These are phyloP conservation scores for Tubosaeta sp. DNA, from an alignment of 768 basidiomycete genomes.

Conservation along the genomic window DNA sequence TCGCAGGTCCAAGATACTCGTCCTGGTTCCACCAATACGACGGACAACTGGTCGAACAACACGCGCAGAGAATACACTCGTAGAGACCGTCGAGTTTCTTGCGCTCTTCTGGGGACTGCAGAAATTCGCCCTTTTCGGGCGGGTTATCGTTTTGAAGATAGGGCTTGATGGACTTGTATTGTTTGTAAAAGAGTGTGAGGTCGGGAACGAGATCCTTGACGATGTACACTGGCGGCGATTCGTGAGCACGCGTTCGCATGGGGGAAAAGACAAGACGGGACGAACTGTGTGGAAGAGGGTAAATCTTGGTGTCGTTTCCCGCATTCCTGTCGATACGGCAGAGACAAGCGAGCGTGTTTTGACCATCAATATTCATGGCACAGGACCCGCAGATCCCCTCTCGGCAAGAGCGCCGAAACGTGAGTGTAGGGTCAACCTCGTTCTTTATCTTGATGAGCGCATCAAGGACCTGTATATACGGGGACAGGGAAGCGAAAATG, in stretches of 20 bases:
- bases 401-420: slow-evolving; percentile 89
- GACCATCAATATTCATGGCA: slow-evolving; percentile 98
- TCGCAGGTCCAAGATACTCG: slow-evolving; percentile 95
- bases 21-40: slow-evolving; percentile 99
- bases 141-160: slow-evolving; percentile 93
- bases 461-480: slow-evolving; percentile 59
- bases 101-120: slow-evolving; percentile 89
- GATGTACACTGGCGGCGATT: slow-evolving; percentile 74
- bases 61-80: slow-evolving; percentile 95
- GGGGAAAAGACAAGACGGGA: slow-evolving; percentile 9
- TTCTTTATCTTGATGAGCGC: slow-evolving; percentile 99
- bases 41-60: slow-evolving; percentile 97
- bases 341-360: slow-evolving; percentile 96
- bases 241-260: background rate
- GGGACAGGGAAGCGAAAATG: background rate
- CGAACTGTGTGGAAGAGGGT: slow-evolving; percentile 96
- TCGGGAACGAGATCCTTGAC: slow-evolving; percentile 98
- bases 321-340: slow-evolving; percentile 85
- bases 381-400: slow-evolving; percentile 98
- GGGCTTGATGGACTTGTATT: slow-evolving; percentile 99
- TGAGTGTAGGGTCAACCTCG: slow-evolving; percentile 93
- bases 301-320: slow-evolving; percentile 80
- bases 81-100: slow-evolving; percentile 96
- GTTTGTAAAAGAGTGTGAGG: slow-evolving; percentile 92
- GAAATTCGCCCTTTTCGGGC: slow-evolving; percentile 78